Evolutionary conservation across 495 filamentous ascomycete genomes (phyloP).

Genomic region (Cairneyella variabilis): DNA sequence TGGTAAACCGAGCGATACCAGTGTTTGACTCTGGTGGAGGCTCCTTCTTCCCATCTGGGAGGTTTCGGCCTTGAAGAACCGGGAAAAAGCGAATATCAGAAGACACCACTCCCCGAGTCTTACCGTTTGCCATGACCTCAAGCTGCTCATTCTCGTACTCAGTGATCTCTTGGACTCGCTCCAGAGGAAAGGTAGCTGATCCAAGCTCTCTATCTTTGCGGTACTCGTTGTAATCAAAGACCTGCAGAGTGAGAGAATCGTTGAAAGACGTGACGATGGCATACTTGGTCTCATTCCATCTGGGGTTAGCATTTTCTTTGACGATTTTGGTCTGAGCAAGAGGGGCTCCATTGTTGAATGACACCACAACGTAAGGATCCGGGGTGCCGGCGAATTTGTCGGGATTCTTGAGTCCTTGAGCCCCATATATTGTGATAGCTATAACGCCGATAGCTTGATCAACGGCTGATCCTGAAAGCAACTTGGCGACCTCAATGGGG

Average conservation of each 20-base stretch:
- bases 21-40: constrained; percentile 85
- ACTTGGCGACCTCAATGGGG: constrained; percentile 97
- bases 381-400: constrained; percentile 92
- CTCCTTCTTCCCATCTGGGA: constrained; percentile 71
- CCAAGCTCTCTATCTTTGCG: constrained; percentile 97
- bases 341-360: constrained; percentile 73
- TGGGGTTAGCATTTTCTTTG: constrained; percentile 77
- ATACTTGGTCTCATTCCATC: constrained; percentile 96
- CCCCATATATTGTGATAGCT: constrained; percentile 86
- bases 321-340: constrained; percentile 87
- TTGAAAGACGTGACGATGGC: constrained; percentile 87
- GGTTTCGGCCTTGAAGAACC: constrained; percentile 66
- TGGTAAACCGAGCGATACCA: constrained; percentile 86
- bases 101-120: constrained; percentile 72
- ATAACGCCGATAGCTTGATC: constrained; percentile 95
- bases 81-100: constrained; percentile 94
- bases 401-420: constrained; percentile 86
- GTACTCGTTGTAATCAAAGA: constrained; percentile 93
- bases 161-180: constrained; percentile 68
- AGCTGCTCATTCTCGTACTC: constrained; percentile 82
- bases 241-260: constrained; percentile 74
- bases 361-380: constrained; percentile 88
- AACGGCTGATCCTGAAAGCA: constrained; percentile 91
- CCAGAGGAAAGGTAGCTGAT: constrained; percentile 74
- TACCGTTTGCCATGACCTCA: constrained; percentile 80